phyloP scores from a whole-genome alignment of 768 basidiomycete species.

The Favolaschia claudopus region DNA sequence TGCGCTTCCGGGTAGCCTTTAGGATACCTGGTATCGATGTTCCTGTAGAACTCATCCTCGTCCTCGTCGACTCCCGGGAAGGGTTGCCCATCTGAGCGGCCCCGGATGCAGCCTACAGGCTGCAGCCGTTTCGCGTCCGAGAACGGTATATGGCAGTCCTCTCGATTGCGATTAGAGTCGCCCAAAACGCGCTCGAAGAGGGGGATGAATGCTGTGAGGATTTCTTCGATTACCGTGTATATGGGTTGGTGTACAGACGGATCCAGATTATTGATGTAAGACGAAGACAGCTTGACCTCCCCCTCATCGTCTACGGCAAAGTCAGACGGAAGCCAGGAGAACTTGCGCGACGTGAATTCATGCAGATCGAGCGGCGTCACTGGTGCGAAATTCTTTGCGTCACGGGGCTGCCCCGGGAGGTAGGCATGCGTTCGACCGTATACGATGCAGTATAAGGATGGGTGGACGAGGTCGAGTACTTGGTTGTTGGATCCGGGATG shows the following conservation, averaged over 20 bases:
- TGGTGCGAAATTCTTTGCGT: conserved; percentile 1
- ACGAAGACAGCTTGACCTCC: conserved; percentile 16
- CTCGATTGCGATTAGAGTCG: not conserved
- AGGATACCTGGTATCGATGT: not conserved
- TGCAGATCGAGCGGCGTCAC: not conserved
- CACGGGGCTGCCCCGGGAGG: not conserved
- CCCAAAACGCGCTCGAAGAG: conserved; percentile 34
- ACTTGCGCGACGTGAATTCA: conserved; percentile 21
- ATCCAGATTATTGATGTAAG: conserved; percentile 37
- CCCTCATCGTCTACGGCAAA: conserved; percentile 31
- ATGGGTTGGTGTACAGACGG: conserved; percentile 23
- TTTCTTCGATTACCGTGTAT: conserved; percentile 27
- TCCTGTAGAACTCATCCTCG: not conserved
- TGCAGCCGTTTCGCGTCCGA: not conserved
- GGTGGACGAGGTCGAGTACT: conserved; percentile 41
- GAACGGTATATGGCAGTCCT: not conserved
- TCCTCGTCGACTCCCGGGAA: not conserved
- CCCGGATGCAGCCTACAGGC: not conserved
- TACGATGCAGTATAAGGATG: conserved; percentile 49
- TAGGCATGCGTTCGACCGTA: conserved; percentile 39
- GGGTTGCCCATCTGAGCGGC: not conserved
- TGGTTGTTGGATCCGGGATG: conserved; percentile 5
- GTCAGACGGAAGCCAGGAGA: conserved; percentile 37
- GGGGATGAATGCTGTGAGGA: conserved; percentile 28
- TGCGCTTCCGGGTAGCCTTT: not conserved